Base-by-base conservation (phyloP, 331 rosid species). In the Malus hybrid region DNA sequence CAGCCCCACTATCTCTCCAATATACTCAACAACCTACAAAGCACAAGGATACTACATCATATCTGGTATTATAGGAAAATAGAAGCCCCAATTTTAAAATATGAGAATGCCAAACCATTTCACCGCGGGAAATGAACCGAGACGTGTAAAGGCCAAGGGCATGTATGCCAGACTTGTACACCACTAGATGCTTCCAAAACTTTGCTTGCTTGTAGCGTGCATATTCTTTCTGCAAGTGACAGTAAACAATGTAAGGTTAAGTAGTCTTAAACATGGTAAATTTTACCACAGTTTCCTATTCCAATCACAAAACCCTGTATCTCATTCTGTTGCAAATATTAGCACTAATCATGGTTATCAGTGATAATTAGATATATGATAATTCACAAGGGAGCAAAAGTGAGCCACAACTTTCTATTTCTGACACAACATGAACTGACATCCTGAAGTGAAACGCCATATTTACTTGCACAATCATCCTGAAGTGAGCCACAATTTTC, bases 91-190 rank as follows among this genome's bases (percentile, higher is more conserved):
- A 33, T 34, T 55, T 57, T 13, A 18, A 32, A 69, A 75, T 52
- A 34, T 28, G 73, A 76, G 29, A 55, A 72, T 34, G 75, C 77
- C 84, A 52, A 73, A 90, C 96, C 96, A 88, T 86, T 86, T 85
- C 88, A 74, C 88, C 79, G 33, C 80, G 86, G 57, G 91, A 86
- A 73, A 90, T 90, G 80, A 88, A 83, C 56, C 85, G 86, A 71
- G 91, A 90, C 55, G 96, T 90, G 76, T 90, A 90, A 69, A 90
- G 92, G 75, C 96, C 92, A 80, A 90, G 96, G 54, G 83, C 96
- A 78, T 90, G 96, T 79, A 90, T 90, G 77, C 90, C 88, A 52
- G 96, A 90, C 72, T 90, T 90, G 82, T 88, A 90, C 20, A 90
- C 93, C 56, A 88, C 84, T 60, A 88, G 88, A 65, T 82, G 85